Base-by-base conservation (phyloP, 1,139 yeast species). In the Hemisphaericaspora xylanilytica region DNA sequence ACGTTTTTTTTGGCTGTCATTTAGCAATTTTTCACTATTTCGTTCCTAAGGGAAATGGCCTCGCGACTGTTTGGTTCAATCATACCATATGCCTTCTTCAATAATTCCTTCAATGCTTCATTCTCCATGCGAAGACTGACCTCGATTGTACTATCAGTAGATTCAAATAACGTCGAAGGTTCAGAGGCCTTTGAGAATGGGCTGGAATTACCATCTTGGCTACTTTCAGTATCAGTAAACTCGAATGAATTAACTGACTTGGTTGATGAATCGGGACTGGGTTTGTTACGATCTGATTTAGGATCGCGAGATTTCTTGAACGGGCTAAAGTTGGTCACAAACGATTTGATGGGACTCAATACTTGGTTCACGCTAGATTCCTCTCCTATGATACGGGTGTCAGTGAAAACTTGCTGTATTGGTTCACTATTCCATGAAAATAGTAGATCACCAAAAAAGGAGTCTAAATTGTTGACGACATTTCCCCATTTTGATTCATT, bases 401-500 rank as follows among this genome's bases (percentile, higher is more conserved):
- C 10, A 2, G 21, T 18, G 20, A 32, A 10, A 7, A 35, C 17
- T 5, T 9, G 4, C 37, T 46, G 24, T 43, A 70, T 69, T 25
- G 65, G 47, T 5, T 54, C 39, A 37, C 65, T 67, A 38, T 68
- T 67, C 65, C 71, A 67, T 10, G 61, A 56, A 36, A 68, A 51
- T 36, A 70, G 55, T 36, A 65, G 49, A 28, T 64, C 65, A 5
- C 75, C 73, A 45, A 70, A 70, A 47, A 70, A 70, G 31, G 53
- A 46, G 35, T 67, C 70, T 42, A 80, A 60, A 42, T 75, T 80
- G 32, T 70, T 66, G 38, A 79, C 61, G 24, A 77, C 72, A 30
- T 62, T 56, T 18, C 81, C 82, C 66, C 78, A 66, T 64, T 71
- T 72, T 31, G 70, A 61, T 41, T 78, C 80, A 35, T 82, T 79